Conservation (phyloP, 2,329 filamentous ascomycete genomes). For the Aaosphaeria arxii region DNA sequence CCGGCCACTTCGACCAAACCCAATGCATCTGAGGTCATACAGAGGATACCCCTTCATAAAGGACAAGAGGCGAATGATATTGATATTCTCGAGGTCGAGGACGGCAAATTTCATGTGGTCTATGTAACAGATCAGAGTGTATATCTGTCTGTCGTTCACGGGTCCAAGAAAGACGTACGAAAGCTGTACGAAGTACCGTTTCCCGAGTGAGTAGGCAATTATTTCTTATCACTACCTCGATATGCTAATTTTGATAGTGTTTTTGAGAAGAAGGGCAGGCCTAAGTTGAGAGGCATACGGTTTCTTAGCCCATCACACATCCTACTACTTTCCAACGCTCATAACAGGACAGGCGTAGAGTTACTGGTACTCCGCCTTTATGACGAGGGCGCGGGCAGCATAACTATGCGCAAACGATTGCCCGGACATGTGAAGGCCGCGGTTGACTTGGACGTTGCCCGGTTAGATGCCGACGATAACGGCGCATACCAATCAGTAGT, state of each 20-base stretch:
- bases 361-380: constrained; percentile 42
- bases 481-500: constrained; percentile 74
- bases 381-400: constrained; percentile 50
- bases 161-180: constrained; percentile 35
- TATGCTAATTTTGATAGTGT: constrained; percentile 5
- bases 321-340: constrained; percentile 55
- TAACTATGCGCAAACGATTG: constrained; percentile 56
- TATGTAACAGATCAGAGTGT: constrained; percentile 79
- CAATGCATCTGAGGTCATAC: constrained; percentile 47
- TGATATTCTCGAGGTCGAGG: constrained; percentile 63
- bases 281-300: constrained; percentile 56
- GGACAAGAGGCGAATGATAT: constrained; percentile 64
- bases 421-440: constrained; percentile 69
- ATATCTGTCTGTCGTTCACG: constrained; percentile 39
- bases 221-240: constrained; percentile 18
- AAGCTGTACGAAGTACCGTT: constrained; percentile 21
- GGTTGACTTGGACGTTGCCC: constrained; percentile 73
- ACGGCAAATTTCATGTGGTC: constrained; percentile 66
- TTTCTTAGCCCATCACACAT: constrained; percentile 55
- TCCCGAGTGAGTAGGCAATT: constrained; percentile 31
- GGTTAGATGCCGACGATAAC: constrained; percentile 58
- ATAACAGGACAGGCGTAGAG: constrained; percentile 54
- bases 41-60: constrained; percentile 50
- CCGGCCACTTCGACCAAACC: constrained; percentile 55
- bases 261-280: constrained; percentile 38